phyloP scores from a whole-genome alignment of 345 rosid species.

The Noccaea caerulescens region DNA sequence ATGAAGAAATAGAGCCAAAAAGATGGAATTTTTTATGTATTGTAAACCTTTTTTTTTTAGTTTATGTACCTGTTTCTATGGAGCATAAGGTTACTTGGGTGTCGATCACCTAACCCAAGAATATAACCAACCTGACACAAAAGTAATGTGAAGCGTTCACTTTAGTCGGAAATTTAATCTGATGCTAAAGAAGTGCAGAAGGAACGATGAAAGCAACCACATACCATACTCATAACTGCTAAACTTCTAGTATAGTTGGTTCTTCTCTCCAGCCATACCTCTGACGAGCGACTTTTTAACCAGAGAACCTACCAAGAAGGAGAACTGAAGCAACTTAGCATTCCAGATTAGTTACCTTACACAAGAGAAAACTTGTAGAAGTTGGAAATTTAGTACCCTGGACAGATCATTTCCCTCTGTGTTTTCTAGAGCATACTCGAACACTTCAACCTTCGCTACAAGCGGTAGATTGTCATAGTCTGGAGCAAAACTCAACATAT shows the following conservation, averaged over 20 bases:
- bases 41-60: neutral
- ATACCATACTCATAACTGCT: slow-evolving; percentile 99
- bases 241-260: slow-evolving; percentile 97
- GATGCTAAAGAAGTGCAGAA: slow-evolving; percentile 28
- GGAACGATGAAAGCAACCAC: slow-evolving; percentile 41
- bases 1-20: slow-evolving; percentile 21
- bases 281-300: slow-evolving; percentile 98
- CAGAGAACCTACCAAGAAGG: slow-evolving; percentile 77
- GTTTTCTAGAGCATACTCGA: slow-evolving; percentile 81
- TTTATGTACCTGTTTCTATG: slow-evolving; percentile 78
- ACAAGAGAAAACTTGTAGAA: slow-evolving; percentile 8
- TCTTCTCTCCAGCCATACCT: slow-evolving; percentile 98
- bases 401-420: slow-evolving; percentile 96
- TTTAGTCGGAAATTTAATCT: neutral
- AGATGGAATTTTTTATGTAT: slow-evolving; percentile 10
- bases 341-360: slow-evolving; percentile 26
- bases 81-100: slow-evolving; percentile 98
- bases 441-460: slow-evolving; percentile 91
- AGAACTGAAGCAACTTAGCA: slow-evolving; percentile 21
- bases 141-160: slow-evolving; percentile 14
- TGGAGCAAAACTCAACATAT: slow-evolving; percentile 90
- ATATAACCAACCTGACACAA: slow-evolving; percentile 90
- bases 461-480: slow-evolving; percentile 94
- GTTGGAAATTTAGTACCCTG: slow-evolving; percentile 58
- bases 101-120: slow-evolving; percentile 99